Conservation (phyloP, 176 grass and related monocot genomes). For the Dactylis glomerata region DNA sequence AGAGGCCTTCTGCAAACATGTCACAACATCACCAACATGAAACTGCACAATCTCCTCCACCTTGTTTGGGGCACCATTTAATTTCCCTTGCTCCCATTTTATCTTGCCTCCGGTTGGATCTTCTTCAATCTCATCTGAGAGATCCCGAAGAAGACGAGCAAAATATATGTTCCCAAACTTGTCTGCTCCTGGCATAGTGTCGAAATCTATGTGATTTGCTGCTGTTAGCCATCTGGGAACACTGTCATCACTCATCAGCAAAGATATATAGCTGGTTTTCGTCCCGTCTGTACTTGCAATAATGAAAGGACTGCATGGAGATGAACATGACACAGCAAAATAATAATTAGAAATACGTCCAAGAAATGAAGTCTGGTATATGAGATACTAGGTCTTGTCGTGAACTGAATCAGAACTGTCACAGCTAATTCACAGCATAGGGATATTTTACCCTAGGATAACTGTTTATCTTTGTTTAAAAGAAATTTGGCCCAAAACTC, state of each 20-base stretch:
- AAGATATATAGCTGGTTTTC: constrained; percentile 99
- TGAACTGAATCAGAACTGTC: constrained; percentile 1
- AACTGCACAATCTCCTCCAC: constrained; percentile 99
- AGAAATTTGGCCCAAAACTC: background rate
- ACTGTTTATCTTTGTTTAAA: background rate
- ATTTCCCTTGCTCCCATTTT: constrained; percentile 96
- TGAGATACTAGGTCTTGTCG: background rate
- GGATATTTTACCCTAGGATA: background rate
- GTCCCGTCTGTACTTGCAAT: constrained; percentile 98
- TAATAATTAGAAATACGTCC: constrained; percentile 34
- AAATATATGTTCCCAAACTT: constrained; percentile 99
- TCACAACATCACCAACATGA: constrained; percentile 96
- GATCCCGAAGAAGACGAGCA: constrained; percentile 86
- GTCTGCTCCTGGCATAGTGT: constrained; percentile 95
- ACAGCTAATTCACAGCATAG: constrained; percentile 7
- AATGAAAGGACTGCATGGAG: constrained; percentile 84
- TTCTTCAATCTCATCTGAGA: constrained; percentile 98
- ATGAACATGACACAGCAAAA: constrained; percentile 26
- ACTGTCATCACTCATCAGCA: constrained; percentile 87
- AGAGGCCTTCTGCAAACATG: constrained; percentile 93
- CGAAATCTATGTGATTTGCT: constrained; percentile 97
- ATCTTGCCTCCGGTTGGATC: constrained; percentile 97
- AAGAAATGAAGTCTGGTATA: background rate
- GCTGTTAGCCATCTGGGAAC: constrained; percentile 96
- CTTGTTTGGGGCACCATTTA: constrained; percentile 98